Base-by-base conservation (phyloP, 495 filamentous ascomycete genomes). In the Aspergillus kassunensis region DNA sequence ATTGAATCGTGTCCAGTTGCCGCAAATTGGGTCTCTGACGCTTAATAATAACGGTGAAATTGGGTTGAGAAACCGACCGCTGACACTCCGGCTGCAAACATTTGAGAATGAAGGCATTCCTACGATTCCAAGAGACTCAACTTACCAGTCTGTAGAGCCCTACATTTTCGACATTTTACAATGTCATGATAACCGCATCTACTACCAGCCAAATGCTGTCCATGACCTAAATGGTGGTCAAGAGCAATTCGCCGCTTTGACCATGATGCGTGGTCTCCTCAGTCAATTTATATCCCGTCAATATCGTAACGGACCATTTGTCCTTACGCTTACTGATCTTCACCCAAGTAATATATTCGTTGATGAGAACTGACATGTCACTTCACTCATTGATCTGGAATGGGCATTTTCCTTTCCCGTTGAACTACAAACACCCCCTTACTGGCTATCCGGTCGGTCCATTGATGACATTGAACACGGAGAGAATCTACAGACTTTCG, bases 291-390 rank as follows among this genome's bases (percentile, higher is more conserved):
- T 63, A 15, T n/a, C 18, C 11, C 50, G 42, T 7, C 50, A 65
- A 10, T 51, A 20, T n/a, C 60, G 60, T 4, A 10, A 50, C 24
- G 60, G 62, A 8, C 66, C 62, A 20, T 69, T 64, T 39, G 12
- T 64, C 6, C 43, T 60, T 7, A 52, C n/a, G 0, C 59, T 67
- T 11, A 64, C 61, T 1, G 62, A 68, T 42, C 60, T 68, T 3
- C 56, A 68, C 47, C 53, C 16, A 23, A 68, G 62, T 33, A 74
- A 71, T 24, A 64, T 72, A 23, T 65, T 72, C 27, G 66, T 72
- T 37, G 69, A 74, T 41, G 34, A 51, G 0, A 12, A 65, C 2
- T 64, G 61, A 61, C 33, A 62, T 42, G 54, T 64, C 21, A 59
- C 36, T 15, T 55, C 0, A 18, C 23, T 66, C 2, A 44, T 66